These are phyloP conservation scores for Yamadazyma jaroonii DNA, from an alignment of 1,139 yeast genomes.

Conservation along the genomic window DNA sequence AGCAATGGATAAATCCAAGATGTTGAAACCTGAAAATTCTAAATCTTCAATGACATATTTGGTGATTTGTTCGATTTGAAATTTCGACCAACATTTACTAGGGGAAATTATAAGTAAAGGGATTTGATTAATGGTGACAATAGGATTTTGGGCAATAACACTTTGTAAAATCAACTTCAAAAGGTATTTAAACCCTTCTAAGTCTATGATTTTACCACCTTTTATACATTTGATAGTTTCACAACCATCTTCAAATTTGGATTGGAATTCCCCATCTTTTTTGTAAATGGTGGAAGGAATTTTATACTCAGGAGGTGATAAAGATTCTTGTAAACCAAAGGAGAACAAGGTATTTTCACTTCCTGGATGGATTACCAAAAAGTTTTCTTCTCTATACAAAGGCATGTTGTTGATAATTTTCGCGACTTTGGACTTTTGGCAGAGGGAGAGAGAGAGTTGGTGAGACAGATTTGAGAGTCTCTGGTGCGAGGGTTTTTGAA, in stretches of 20 bases:
- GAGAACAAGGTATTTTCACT: constrained; percentile 70
- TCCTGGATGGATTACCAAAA: constrained; percentile 77
- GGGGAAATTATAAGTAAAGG: constrained; percentile 59
- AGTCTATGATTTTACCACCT: constrained; percentile 60
- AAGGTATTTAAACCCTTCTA: constrained; percentile 70
- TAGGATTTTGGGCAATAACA: constrained; percentile 48
- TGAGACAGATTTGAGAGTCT: no score
- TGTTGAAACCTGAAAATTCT: constrained; percentile 69
- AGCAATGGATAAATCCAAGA: constrained; percentile 68
- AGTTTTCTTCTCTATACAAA: constrained; percentile 58
- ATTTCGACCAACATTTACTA: constrained; percentile 66
- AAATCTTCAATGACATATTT: constrained; percentile 73
- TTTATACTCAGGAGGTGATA: constrained; percentile 72
- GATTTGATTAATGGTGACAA: constrained; percentile 46
- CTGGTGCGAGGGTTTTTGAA: no score
- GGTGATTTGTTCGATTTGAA: constrained; percentile 64
- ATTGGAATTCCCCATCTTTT: constrained; percentile 36
- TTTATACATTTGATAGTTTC: constrained; percentile 63
- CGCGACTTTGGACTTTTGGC: constrained; percentile 1
- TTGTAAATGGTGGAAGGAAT: constrained; percentile 72
- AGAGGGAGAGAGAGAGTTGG: no score
- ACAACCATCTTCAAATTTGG: constrained; percentile 34
- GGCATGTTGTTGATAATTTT: constrained; percentile 38
- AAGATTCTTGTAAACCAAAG: constrained; percentile 77
- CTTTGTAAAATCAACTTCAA: constrained; percentile 61